Conservation (phyloP, 2,329 filamentous ascomycete species). For the Diaporthe sp. region DNA sequence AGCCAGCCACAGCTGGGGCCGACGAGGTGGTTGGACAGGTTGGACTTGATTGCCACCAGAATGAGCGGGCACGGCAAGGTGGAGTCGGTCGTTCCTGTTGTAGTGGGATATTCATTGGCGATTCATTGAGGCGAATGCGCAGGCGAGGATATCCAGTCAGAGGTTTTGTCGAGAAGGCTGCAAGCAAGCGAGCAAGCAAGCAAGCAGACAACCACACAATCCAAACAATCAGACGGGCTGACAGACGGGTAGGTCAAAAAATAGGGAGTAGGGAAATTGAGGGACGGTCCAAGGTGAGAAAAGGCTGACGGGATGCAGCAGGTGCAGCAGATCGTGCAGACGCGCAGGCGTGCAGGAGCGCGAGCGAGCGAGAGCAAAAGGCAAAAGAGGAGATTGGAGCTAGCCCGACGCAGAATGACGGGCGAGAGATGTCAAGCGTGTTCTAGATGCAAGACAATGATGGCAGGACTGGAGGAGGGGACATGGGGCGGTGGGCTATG, state of each 20-base stretch:
- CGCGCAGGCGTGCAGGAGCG: neutral
- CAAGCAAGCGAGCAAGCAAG: neutral
- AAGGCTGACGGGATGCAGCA: constrained; percentile 12
- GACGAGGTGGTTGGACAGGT: neutral
- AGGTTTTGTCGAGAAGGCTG: neutral
- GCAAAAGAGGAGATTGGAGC: constrained; percentile 4
- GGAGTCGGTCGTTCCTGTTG: constrained; percentile 21
- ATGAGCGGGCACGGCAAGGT: constrained; percentile 7
- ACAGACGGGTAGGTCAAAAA: neutral
- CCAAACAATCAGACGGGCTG: neutral
- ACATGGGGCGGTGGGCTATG: too few relatives aligned
- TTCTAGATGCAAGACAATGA: constrained; percentile 23
- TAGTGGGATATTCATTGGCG: constrained; percentile 31
- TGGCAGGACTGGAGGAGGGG: neutral
- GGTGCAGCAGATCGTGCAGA: constrained; percentile 16
- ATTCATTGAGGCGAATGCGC: constrained; percentile 11
- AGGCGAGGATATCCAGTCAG: neutral
- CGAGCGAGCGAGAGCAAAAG: too few relatives aligned
- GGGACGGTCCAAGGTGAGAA: neutral
- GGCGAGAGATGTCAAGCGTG: constrained; percentile 18
- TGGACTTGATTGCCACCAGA: constrained; percentile 10
- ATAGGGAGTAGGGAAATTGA: constrained; percentile 6
- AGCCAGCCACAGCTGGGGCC: neutral
- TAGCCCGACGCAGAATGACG: constrained; percentile 12
- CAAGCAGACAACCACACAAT: neutral